These are phyloP conservation scores for Haplographium delicatum DNA, from an alignment of 495 filamentous ascomycete genomes.

Conservation along the genomic window DNA sequence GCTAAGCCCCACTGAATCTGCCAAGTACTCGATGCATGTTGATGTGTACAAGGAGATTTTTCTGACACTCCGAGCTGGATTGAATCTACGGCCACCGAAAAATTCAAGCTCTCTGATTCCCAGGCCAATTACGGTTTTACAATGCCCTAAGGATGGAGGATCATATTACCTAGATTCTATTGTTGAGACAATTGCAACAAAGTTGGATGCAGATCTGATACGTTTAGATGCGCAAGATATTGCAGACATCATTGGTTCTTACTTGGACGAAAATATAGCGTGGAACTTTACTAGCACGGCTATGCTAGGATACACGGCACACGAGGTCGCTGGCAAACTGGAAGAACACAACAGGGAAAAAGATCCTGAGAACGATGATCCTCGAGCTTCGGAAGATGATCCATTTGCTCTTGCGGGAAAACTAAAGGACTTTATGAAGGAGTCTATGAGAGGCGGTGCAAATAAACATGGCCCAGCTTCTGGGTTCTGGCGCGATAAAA, in stretches of 20 bases:
- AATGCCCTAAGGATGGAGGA: conserved; percentile 56
- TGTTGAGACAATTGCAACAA: conserved; percentile 52
- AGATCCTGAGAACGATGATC: conserved; percentile 4
- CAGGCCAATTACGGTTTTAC: conserved; percentile 40
- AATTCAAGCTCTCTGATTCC: conserved; percentile 1
- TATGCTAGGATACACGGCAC: conserved; percentile 56
- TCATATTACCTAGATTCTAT: conserved; percentile 52
- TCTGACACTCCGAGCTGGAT: conserved; percentile 11
- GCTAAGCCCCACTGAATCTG: not conserved
- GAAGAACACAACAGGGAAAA: conserved; percentile 27
- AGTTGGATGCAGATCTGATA: conserved; percentile 68
- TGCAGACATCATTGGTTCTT: conserved; percentile 69
- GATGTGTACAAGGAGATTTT: conserved; percentile 23
- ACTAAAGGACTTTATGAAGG: not conserved
- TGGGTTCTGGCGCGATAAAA: not conserved
- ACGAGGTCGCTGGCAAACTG: conserved; percentile 20
- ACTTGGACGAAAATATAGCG: conserved; percentile 56
- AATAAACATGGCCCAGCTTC: not conserved
- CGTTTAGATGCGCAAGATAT: conserved; percentile 74
- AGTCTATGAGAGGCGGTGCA: not conserved
- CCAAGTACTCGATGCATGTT: conserved; percentile 20
- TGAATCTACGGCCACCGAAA: conserved; percentile 19
- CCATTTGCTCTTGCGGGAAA: not conserved
- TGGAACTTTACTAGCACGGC: conserved; percentile 42
- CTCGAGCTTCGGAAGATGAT: not conserved